Conservation (phyloP, 129 eudicot genomes). For the Tanacetum coccineum region DNA sequence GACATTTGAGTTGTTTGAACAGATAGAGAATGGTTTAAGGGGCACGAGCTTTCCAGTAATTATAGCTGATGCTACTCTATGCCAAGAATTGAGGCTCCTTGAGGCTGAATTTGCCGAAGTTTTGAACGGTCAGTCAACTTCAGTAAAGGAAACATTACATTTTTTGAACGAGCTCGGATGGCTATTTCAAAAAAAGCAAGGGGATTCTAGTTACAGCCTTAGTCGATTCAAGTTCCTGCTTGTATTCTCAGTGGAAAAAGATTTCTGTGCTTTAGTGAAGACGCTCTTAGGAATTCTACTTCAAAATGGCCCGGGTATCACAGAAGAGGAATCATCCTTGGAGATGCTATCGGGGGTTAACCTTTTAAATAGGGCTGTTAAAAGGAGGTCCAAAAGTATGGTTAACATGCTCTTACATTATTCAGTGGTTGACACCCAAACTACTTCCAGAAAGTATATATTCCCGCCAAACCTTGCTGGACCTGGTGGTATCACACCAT, state of each 20-base stretch:
- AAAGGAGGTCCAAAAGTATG: constrained; percentile 61
- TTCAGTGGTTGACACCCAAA: constrained; percentile 33
- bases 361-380: constrained; percentile 82
- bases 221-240: constrained; percentile 64
- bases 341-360: constrained; percentile 62
- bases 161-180: constrained; percentile 90
- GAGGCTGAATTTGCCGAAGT: constrained; percentile 53
- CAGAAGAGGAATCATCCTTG: constrained; percentile 35
- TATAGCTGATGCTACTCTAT: constrained; percentile 66
- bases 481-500: constrained; percentile 94
- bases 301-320: constrained; percentile 35
- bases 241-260: constrained; percentile 64
- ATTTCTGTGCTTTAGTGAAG: constrained; percentile 61
- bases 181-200: constrained; percentile 65
- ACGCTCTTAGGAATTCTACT: constrained; percentile 63
- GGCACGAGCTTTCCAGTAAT: constrained; percentile 77
- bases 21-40: constrained; percentile 80
- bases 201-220: constrained; percentile 44
- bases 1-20: constrained; percentile 17
- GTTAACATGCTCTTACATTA: constrained; percentile 70
- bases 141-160: constrained; percentile 57
- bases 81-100: constrained; percentile 69
- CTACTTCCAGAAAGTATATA: constrained; percentile 38
- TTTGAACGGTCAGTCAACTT: constrained; percentile 26
- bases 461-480: constrained; percentile 72